Evolutionary conservation across 1,284 basidiomycete genomes (phyloP).

Genomic region (Mycosarcoma mackinlayi): DNA sequence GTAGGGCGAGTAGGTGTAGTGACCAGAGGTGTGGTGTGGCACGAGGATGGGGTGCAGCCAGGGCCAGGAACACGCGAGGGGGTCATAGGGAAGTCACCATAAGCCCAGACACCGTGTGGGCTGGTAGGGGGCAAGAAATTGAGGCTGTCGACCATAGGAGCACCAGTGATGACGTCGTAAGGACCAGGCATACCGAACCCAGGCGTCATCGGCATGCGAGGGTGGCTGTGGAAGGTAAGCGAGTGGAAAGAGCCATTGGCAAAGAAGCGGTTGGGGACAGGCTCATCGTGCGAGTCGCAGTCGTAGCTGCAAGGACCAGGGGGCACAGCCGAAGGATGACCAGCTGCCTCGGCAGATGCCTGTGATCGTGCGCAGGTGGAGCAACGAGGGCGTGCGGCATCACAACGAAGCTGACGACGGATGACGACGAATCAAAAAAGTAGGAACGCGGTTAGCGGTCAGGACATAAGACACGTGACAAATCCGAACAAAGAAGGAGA

Average conservation of each 20-base stretch:
- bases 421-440: conserved; percentile 17
- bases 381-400: conserved; percentile 52
- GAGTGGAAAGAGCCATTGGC: conserved; percentile 51
- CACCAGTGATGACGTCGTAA: conserved; percentile 29
- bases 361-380: conserved; percentile 52
- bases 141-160: conserved; percentile 42
- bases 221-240: conserved; percentile 53
- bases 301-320: conserved; percentile 47
- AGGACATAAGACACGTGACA: neutral
- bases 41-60: conserved; percentile 30
- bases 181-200: conserved; percentile 35
- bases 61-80: conserved; percentile 39
- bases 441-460: conserved; percentile 16
- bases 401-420: conserved; percentile 48
- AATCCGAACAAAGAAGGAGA: neutral
- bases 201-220: conserved; percentile 43
- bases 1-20: conserved; percentile 42
- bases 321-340: conserved; percentile 50
- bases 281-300: conserved; percentile 45
- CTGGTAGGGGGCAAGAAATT: conserved; percentile 45
- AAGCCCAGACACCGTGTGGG: conserved; percentile 50
- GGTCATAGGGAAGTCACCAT: conserved; percentile 47
- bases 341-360: conserved; percentile 52
- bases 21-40: conserved; percentile 40
- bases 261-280: conserved; percentile 44